Base-by-base conservation (phyloP, 2,329 filamentous ascomycete species). In the Amesomyces nigricolor region DNA sequence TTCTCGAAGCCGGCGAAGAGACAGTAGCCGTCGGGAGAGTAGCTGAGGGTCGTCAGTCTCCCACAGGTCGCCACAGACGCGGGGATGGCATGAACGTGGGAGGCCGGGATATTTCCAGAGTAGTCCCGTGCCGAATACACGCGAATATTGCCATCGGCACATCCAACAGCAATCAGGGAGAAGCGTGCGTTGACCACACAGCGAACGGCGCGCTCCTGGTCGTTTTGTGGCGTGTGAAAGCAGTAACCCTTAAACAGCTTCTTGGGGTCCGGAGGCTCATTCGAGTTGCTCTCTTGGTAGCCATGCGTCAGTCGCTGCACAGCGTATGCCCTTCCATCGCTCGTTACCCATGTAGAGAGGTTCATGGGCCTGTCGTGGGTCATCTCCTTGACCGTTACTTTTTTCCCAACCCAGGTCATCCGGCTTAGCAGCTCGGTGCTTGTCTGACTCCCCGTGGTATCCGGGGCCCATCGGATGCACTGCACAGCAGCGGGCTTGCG, bases 51-150 rank as follows among this genome's bases (percentile, higher is more conserved):
- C 2, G 82, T 90, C 50, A 96, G 73, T 11, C 73, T 70, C 0
- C 94, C 94, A 1, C 89, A 85, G 14, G 82, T 79, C 16, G 78
- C 72, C 4, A 77, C 71, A 1, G 91, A 90, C 0, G 85, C 83
- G 11, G 88, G 85, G 1, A 88, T 75, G 51, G 75, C 79, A 58
- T 96, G 82, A 32, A 80, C 82, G 69, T 97, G 91, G 1, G 92
- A 97, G 13, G 88, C 74, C 5, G 91, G 88, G 51, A 99, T 91
- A 65, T 96, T 96, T 44, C 94, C 94, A 5, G 86, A 85, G 66
- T 99, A 97, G 68, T 99, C 94, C 67, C 88, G 86, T 32, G 91
- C 94, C 1, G 86, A 91, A 67, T 97, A 99, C n/a, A 97, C 87
- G 57, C 86, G 81, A 43, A 99, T 84, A 22, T 82, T 82, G 8